Evolutionary conservation across 345 rosid species (phyloP).

Genomic region (Erodium maritimum): DNA sequence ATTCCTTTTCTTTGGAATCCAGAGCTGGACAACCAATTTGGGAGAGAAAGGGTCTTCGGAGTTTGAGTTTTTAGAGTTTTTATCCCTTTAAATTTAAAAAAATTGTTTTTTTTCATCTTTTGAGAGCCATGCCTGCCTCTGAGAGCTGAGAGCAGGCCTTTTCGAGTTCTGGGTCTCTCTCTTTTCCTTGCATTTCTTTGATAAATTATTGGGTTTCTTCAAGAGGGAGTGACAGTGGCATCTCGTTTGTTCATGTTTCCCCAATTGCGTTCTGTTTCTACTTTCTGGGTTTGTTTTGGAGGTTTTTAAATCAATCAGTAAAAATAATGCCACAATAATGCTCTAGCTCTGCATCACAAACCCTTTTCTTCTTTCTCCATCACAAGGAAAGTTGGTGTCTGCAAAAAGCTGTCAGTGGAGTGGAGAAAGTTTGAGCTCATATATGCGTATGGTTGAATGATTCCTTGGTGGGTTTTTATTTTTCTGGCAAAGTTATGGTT

Average conservation of each 20-base stretch:
- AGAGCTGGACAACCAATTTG: constrained; percentile 6
- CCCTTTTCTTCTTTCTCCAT: constrained; percentile 7
- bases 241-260: too few relatives aligned
- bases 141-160: constrained; percentile 12
- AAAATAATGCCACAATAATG: constrained; percentile 44
- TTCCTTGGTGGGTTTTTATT: too few relatives aligned
- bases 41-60: constrained; percentile 28
- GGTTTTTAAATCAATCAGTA: constrained; percentile 22
- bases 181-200: background rate
- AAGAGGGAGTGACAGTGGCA: too few relatives aligned
- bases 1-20: background rate
- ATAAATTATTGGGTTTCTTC: too few relatives aligned
- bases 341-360: too few relatives aligned
- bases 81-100: too few relatives aligned
- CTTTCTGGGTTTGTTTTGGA: constrained; percentile 7
- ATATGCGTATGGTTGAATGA: too few relatives aligned
- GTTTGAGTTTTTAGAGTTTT: constrained; percentile 43
- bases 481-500: too few relatives aligned
- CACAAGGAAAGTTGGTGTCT: background rate
- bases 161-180: constrained; percentile 14
- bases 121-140: constrained; percentile 57
- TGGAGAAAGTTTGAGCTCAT: too few relatives aligned
- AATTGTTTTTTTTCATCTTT: constrained; percentile 37
- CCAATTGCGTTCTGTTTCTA: too few relatives aligned
- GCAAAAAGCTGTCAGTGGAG: too few relatives aligned